Conservation (phyloP, 345 rosid genomes). For the Citrus sp. region DNA sequence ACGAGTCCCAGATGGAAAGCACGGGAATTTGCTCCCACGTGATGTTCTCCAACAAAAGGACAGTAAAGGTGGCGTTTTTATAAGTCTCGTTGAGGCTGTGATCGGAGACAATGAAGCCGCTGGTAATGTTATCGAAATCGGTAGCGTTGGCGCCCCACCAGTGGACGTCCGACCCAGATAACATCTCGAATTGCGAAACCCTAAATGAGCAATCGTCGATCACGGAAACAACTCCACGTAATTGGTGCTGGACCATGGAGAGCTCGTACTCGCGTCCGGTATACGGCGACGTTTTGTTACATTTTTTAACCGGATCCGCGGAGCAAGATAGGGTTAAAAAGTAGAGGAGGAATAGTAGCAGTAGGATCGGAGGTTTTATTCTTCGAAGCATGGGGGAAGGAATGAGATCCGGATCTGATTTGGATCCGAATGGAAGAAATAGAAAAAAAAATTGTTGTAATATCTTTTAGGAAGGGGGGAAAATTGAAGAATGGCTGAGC, state of each 20-base stretch:
- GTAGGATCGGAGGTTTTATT: slow-evolving; percentile 28
- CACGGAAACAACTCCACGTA: slow-evolving; percentile 65
- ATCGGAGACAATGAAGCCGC: slow-evolving; percentile 65
- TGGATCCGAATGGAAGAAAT: slow-evolving; percentile 16
- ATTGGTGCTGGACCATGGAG: slow-evolving; percentile 83
- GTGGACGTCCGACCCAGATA: slow-evolving; percentile 66
- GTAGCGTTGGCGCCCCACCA: slow-evolving; percentile 76
- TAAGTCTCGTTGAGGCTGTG: slow-evolving; percentile 62
- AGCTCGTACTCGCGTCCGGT: slow-evolving; percentile 65
- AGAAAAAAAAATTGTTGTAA: background rate
- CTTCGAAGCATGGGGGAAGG: slow-evolving; percentile 36
- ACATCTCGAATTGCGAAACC: slow-evolving; percentile 81
- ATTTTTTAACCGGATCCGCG: slow-evolving; percentile 47
- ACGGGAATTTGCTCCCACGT: slow-evolving; percentile 65
- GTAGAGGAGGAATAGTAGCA: slow-evolving; percentile 33
- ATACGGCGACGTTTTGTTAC: slow-evolving; percentile 60
- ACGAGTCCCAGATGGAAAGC: slow-evolving; percentile 67
- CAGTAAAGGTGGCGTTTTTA: slow-evolving; percentile 57
- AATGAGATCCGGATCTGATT: slow-evolving; percentile 22
- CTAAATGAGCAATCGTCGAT: slow-evolving; percentile 81
- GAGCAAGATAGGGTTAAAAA: slow-evolving; percentile 29
- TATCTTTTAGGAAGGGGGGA: too few species aligned
- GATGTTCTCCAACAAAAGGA: slow-evolving; percentile 43
- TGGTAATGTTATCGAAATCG: slow-evolving; percentile 58
- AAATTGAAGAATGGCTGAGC: background rate